Percentiles rank a stretch among this genome's conserved stretches.
Conservation (phyloP, 2,329 filamentous ascomycete species). For the Elsinoe arachidis region DNA sequence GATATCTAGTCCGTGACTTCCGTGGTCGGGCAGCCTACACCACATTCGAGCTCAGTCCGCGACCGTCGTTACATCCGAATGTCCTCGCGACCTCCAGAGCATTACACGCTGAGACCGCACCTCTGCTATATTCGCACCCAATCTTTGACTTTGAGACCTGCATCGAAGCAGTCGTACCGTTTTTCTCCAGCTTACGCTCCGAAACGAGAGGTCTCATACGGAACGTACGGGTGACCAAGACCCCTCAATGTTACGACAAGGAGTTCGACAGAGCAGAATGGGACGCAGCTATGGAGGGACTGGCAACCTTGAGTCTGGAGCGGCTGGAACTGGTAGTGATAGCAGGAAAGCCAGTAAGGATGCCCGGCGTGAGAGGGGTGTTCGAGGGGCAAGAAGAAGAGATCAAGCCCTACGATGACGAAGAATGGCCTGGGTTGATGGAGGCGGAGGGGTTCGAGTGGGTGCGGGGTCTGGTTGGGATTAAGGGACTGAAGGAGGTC, state of each 20-base stretch:
- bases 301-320: conserved; percentile 33
- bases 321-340: conserved; percentile 45
- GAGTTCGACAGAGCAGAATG: conserved; percentile 51
- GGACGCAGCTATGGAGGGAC: conserved; percentile 43
- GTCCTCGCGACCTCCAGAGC: conserved; percentile 28
- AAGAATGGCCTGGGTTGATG: conserved; percentile 20
- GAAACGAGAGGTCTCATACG: conserved; percentile 40
- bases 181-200: conserved; percentile 49
- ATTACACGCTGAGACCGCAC: conserved; percentile 48
- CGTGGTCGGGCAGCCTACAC: conserved; percentile 49
- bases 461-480: conserved; percentile 46
- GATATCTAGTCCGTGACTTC: conserved; percentile 33
- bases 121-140: conserved; percentile 48
- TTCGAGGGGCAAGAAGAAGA: conserved; percentile 4
- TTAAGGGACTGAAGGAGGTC: conserved; percentile 43
- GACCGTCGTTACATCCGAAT: conserved; percentile 20
- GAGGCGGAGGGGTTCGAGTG: conserved; percentile 47
- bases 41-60: conserved; percentile 34
- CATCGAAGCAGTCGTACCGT: conserved; percentile 53
- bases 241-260: conserved; percentile 44
- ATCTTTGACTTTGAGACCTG: conserved; percentile 52
- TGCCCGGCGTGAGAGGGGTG: conserved; percentile 19
- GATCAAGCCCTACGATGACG: background rate
- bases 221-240: conserved; percentile 48
- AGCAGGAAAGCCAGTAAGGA: conserved; percentile 40